Base-by-base conservation (phyloP, 495 filamentous ascomycete species). In the Parathielavia appendiculata region DNA sequence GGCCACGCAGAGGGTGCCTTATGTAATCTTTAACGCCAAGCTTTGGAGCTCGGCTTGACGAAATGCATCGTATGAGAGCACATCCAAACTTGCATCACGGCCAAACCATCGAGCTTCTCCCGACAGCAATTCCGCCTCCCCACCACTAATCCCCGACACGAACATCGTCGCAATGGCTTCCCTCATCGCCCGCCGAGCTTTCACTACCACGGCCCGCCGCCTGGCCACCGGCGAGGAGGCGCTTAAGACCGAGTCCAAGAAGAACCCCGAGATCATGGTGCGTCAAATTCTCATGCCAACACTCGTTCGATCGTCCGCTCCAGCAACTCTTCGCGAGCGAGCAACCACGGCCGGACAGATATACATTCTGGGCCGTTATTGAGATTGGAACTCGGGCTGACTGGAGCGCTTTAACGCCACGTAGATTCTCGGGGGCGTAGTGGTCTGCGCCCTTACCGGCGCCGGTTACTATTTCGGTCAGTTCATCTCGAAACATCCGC, bases 351-450 rank as follows among this genome's bases (percentile, higher is more conserved):
- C 34, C 34, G 32, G 47, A 35, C 34, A 32, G 45, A 44, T 45
- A 17, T 23, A 45, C 22, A 6, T 1, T 17, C n/a, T n/a, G 22
- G 7, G 26, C 10, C 1, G 16, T 4, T 38, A 2, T 26, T 39
- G 32, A 23, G 8, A 17, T 12, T 26, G 34, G 52, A 34, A 36
- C 26, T 22, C 22, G 52, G 45, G 58, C 65, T 72, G 58, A 69
- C 64, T 56, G 26, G 51, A 32, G 16, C 34, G 46, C 16, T 50
- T 20, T 5, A n/a, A 4, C 47, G 38, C 19, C 14, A 35, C 61
- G 30, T 41, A 98, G 93, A 84, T 96, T 66, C 85, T 98, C 51
- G 79, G 91, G 59, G 89, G 83, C 67, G 86, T 98, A 65, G 97
- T 98, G 95, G 86, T 88, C 58, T 84, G 86, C 69, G 88, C 88